Base-by-base conservation (phyloP, 2,329 filamentous ascomycete genomes). In the Pseudocercospora cruenta region DNA sequence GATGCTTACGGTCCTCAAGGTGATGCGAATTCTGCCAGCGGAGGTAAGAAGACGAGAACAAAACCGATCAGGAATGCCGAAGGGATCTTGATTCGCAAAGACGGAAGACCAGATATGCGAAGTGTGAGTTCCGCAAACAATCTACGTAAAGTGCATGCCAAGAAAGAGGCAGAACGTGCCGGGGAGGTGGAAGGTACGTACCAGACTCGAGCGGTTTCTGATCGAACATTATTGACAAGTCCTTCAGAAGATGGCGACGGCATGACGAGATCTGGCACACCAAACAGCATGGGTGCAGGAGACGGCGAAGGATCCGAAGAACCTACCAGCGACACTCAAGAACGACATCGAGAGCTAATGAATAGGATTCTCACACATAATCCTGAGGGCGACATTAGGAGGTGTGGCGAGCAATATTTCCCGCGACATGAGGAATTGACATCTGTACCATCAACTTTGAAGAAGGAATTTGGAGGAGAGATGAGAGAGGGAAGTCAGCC, bases 41-140 rank as follows among this genome's bases (percentile, higher is more conserved):
- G 65, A 12, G 69, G 71, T 33, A 84, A 84, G 76, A 83, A 82
- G 72, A 82, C 80, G 1, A 77, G 82, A n/a, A 83, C 81, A 4
- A 84, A 84, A 71, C 82, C 82, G 2, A 78, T 81, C 22, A 77
- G 82, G 1, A 84, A 84, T 67, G 79, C 82, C 1, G 82, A 84
- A 45, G 83, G 83, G 0, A 76, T 85, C 19, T 72, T 85, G 31
- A 84, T 85, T 63, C 78, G 83, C 49, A 85, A 85, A 68, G 83
- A 85, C 64, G 83, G 83, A 4, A 74, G 81, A 10, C 82, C 83
- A 4, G 83, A 85, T 64, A 84, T 83, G 81, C 80, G 83, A 10
- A 82, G 80, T 31, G 81, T 84, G n/a, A 82, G 80, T 67, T 83
- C 81, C 12, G 82, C 82, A n/a, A 82, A 82, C 57, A 84, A 84